phyloP scores from a whole-genome alignment of 371 early-diverging fungal genomes.

The Fennellomyces sp. region DNA sequence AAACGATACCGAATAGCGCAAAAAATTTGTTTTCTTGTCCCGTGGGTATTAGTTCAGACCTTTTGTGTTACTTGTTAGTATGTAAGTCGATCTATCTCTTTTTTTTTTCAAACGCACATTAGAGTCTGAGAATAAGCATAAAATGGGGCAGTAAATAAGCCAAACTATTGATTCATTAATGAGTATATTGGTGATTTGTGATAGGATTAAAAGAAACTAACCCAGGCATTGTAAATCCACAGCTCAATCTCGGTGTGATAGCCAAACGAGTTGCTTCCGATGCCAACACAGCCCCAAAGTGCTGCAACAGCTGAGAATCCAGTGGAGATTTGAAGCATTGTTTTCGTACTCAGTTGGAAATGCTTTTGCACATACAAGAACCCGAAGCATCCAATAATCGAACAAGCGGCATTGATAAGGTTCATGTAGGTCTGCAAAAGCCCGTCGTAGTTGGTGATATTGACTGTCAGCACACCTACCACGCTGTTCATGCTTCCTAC shows the following conservation, averaged over 20 bases:
- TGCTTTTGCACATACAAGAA: slow-evolving; percentile 38
- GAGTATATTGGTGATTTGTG: not conserved
- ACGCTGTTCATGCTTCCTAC: slow-evolving; percentile 44
- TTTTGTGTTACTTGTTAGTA: too few species aligned
- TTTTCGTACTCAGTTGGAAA: slow-evolving; percentile 32
- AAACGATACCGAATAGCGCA: slow-evolving; percentile 59
- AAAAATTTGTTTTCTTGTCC: slow-evolving; percentile 62
- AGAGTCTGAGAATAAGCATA: slow-evolving; percentile 38
- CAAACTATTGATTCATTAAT: slow-evolving; percentile 13
- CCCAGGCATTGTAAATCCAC: slow-evolving; percentile 43
- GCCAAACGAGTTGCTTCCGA: slow-evolving; percentile 24
- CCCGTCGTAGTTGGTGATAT: slow-evolving; percentile 35
- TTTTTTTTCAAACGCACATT: slow-evolving; percentile 35
- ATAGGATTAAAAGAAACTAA: not conserved
- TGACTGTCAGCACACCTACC: slow-evolving; percentile 28
- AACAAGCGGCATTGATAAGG: slow-evolving; percentile 31
- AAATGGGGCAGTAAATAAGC: slow-evolving; percentile 45
- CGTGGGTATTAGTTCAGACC: slow-evolving; percentile 53
- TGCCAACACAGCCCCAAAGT: slow-evolving; percentile 45
- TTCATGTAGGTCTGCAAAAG: slow-evolving; percentile 30
- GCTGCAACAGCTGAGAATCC: slow-evolving; percentile 25
- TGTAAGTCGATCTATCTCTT: too few species aligned
- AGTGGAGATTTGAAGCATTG: slow-evolving; percentile 33
- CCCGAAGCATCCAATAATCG: slow-evolving; percentile 40
- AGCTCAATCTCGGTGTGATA: slow-evolving; percentile 32